Conservation (phyloP, 2,329 filamentous ascomycete genomes). For the Pestalotiopsis sp. region DNA sequence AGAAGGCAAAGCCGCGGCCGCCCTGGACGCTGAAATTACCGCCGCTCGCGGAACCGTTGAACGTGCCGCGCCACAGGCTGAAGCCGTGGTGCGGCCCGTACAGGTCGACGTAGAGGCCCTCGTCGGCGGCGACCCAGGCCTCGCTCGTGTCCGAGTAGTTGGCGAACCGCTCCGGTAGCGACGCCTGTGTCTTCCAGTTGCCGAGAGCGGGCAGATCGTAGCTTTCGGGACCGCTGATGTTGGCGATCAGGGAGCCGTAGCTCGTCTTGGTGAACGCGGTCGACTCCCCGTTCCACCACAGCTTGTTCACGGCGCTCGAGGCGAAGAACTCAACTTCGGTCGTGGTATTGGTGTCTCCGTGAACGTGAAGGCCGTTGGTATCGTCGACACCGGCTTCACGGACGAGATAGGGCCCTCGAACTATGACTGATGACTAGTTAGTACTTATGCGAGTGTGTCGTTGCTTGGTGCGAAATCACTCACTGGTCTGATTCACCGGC, state of each 20-base stretch:
- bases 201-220: neutral
- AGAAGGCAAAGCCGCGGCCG: constrained; percentile 67
- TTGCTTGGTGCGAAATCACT: neutral
- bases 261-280: neutral
- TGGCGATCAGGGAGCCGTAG: neutral
- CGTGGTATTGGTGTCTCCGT: neutral
- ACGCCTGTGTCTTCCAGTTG: neutral
- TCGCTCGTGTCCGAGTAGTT: neutral
- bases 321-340: neutral
- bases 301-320: neutral
- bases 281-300: neutral
- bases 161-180: neutral
- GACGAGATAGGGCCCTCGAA: neutral
- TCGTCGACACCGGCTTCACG: neutral
- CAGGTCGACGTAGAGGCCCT: constrained; percentile 64
- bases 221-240: neutral
- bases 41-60: constrained; percentile 64
- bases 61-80: constrained; percentile 70
- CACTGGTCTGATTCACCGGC: neutral
- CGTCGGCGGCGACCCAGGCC: neutral
- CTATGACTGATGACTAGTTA: neutral
- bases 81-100: constrained; percentile 74
- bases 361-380: neutral
- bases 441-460: neutral
- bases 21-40: constrained; percentile 62